A percentile compares a stretch with the other conserved stretches of the same genome.
These are phyloP conservation scores for Ophiostoma sp. DNA, from an alignment of 2,329 filamentous ascomycete genomes.

Conservation along the genomic window DNA sequence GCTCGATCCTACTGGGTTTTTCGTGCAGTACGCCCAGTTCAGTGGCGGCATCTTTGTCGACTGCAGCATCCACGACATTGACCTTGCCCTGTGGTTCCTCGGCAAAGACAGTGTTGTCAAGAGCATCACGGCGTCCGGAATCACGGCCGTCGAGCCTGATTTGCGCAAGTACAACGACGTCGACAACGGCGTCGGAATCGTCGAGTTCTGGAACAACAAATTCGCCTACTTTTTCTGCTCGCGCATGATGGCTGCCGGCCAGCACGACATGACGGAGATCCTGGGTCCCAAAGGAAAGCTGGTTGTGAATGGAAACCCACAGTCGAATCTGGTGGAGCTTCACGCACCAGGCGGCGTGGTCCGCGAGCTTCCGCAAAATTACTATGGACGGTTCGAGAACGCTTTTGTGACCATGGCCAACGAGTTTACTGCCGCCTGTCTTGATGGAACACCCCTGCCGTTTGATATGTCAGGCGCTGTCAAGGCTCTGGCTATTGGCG, in stretches of 20 bases:
- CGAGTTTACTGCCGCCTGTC: neutral
- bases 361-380: neutral
- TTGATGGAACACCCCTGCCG: neutral
- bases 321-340: neutral
- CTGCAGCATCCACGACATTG: slow-evolving; percentile 1
- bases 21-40: neutral
- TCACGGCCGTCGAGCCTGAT: neutral
- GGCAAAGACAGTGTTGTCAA: neutral
- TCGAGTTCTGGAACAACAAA: neutral
- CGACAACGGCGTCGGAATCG: neutral
- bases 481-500: neutral
- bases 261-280: neutral
- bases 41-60: slow-evolving; percentile 4
- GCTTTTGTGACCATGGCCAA: neutral
- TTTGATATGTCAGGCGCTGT: neutral
- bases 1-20: neutral
- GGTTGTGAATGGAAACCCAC: neutral
- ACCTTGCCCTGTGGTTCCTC: neutral
- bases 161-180: neutral
- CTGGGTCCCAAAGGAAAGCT: neutral
- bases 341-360: neutral
- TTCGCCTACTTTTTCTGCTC: neutral
- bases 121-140: neutral
- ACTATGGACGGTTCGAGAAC: neutral
- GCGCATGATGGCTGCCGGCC: slow-evolving; percentile 1